Percentiles rank a stretch among this genome's conserved stretches.
These are phyloP conservation scores for Fonsecaea erecta DNA, from an alignment of 2,329 filamentous ascomycete species.

Conservation along the genomic window DNA sequence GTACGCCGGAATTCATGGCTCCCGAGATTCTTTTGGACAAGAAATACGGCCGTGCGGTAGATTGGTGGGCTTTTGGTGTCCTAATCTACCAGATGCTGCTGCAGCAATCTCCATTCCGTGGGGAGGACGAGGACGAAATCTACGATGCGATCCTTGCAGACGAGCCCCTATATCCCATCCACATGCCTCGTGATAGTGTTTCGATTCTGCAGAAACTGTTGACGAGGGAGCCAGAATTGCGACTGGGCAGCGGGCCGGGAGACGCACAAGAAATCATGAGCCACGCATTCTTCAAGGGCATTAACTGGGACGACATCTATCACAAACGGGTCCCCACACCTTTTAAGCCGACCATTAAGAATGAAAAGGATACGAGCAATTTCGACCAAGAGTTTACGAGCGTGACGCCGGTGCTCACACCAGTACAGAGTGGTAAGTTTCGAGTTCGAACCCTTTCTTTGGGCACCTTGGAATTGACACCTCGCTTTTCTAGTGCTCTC, in stretches of 20 bases:
- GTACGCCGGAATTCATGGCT: conserved; percentile 99
- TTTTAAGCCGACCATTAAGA: conserved; percentile 88
- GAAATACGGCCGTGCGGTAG: conserved; percentile 95
- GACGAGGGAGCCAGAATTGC: conserved; percentile 89
- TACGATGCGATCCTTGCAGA: conserved; percentile 98
- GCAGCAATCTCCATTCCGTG: conserved; percentile 97
- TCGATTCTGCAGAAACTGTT: conserved; percentile 97
- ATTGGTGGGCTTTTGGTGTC: conserved; percentile 99
- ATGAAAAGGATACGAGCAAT: conserved; percentile 96
- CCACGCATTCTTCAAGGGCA: conserved; percentile 95
- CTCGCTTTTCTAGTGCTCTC: conserved; percentile 72
- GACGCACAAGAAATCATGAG: conserved; percentile 99
- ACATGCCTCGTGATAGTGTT: conserved; percentile 97
- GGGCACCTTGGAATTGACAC: background rate
- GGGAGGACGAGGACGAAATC: conserved; percentile 98
- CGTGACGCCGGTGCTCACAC: conserved; percentile 94
- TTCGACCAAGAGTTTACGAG: conserved; percentile 99
- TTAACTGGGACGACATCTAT: conserved; percentile 99
- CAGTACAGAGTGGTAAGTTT: conserved; percentile 89
- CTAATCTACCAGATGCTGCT: conserved; percentile 99
- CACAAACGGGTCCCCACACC: conserved; percentile 89
- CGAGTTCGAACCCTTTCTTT: background rate
- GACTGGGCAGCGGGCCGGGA: conserved; percentile 90
- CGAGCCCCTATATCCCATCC: conserved; percentile 95
- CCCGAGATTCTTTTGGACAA: conserved; percentile 98